A percentile compares a stretch with the other conserved stretches of the same genome.
These are phyloP conservation scores for Leptographium radiaticola DNA, from an alignment of 2,329 filamentous ascomycete genomes.

Conservation along the genomic window DNA sequence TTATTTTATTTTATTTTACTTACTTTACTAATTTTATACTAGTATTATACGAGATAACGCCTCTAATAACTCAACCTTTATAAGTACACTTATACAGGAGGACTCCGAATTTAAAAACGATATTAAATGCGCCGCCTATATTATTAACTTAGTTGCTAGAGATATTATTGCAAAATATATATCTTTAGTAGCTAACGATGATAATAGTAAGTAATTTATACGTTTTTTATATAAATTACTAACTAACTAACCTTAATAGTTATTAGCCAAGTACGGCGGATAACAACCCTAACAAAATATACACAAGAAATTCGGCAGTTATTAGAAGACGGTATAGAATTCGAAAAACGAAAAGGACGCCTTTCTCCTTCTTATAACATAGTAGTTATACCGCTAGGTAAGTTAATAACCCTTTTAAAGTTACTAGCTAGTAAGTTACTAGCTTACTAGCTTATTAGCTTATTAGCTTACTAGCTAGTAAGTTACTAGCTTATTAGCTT, in stretches of 20 bases:
- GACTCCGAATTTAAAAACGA: no score
- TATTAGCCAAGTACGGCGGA: background rate
- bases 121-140: no score
- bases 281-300: background rate
- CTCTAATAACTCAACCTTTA: background rate
- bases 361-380: no score
- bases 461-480: no score
- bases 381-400: no score
- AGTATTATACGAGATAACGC: background rate
- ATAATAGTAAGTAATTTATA: background rate
- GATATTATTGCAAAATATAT: no score
- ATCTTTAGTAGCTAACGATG: no score
- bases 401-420: background rate
- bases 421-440: background rate
- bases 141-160: no score
- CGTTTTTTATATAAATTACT: background rate
- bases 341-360: background rate
- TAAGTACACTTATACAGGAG: background rate
- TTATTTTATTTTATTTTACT: no score
- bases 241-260: background rate
- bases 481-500: no score
- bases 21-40: background rate
- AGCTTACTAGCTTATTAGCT: no score
- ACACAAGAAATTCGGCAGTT: background rate
- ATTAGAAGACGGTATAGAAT: background rate